phyloP scores from a whole-genome alignment of 352 stramenopile species.

The Phytopythium mirpurense region DNA sequence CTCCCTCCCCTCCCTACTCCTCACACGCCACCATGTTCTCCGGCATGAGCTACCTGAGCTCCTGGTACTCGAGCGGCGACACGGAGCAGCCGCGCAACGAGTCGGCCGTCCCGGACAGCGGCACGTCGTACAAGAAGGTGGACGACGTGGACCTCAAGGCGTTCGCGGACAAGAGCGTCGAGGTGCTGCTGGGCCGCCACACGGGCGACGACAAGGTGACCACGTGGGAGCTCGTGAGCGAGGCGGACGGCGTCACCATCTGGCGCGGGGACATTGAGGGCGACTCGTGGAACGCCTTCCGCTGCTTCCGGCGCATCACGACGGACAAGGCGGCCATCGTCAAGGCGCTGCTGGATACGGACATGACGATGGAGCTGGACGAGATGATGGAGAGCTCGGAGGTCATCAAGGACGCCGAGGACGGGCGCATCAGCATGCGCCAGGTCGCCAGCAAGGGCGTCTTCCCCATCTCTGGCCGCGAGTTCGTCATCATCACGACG shows the following conservation, averaged over 20 bases:
- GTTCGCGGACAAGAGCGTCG: constrained; percentile 60
- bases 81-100: constrained; percentile 14
- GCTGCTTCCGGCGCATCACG: constrained; percentile 44
- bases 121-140: constrained; percentile 30
- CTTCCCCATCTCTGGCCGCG: constrained; percentile 68
- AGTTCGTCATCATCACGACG: constrained; percentile 72
- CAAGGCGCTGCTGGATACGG: constrained; percentile 50
- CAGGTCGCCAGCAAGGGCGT: constrained; percentile 76
- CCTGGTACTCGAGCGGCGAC: constrained; percentile 6
- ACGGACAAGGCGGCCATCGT: constrained; percentile 53
- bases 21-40: constrained; percentile 5
- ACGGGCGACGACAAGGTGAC: constrained; percentile 59
- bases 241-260: constrained; percentile 39
- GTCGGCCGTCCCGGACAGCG: constrained; percentile 19
- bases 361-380: constrained; percentile 66
- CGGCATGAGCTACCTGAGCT: constrained; percentile 26
- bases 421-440: constrained; percentile 52
- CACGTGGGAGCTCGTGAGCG: constrained; percentile 64
- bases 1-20: constrained; percentile 1
- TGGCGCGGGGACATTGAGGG: constrained; percentile 62
- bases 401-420: constrained; percentile 51
- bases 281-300: constrained; percentile 69
- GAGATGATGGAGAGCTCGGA: constrained; percentile 72
- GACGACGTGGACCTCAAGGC: constrained; percentile 59
- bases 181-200: constrained; percentile 58